Base-by-base conservation (phyloP, 2,329 filamentous ascomycete species). In the Colletotrichum sp. region DNA sequence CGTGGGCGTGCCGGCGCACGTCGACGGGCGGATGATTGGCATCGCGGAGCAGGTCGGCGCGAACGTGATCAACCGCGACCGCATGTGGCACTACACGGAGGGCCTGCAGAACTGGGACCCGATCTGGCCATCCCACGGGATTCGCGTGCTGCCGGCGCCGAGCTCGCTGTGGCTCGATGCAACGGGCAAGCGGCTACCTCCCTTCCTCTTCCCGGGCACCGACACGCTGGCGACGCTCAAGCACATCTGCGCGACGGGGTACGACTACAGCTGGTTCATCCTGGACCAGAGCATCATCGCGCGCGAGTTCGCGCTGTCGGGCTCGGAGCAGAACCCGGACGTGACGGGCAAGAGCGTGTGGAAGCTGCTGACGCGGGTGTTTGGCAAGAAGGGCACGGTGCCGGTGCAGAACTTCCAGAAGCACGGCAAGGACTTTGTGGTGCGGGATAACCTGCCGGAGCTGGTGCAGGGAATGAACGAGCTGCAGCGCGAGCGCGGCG, bases 51-150 rank as follows among this genome's bases (percentile, higher is more conserved):
- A 79, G 1, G 87, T 85, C 2, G 91, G 91, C 10, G 91, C 89
- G 2, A 85, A 87, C 73, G 80, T 92, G 75, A 86, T 93, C 84
- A 93, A 93, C 82, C 87, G 88, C 65, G 91, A 93, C 79, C 85
- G 91, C 59, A 92, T 93, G 91, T 93, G 91, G 91, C 91, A 93
- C 81, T 93, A 93, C 80, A 92, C 90, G 13, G 91, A 93, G 79
- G 91, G 91, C 1, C 81, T 93, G 13, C 85, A 87, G 69, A 92
- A 93, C 80, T 93, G 91, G 91, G 83, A 92, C 71, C 86, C 90
- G 6, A 92, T 93, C 81, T 93, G 91, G 91, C 91, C 90, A 0
- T 76, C 79, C 16, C 91, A 93, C 79, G 91, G 91, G 24, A 93
- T 93, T 77, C 89, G 91, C 39, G 87, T 93, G 4, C 83, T 93